Base-by-base conservation (phyloP, 2,329 filamentous ascomycete genomes). In the Neurospora sp. region DNA sequence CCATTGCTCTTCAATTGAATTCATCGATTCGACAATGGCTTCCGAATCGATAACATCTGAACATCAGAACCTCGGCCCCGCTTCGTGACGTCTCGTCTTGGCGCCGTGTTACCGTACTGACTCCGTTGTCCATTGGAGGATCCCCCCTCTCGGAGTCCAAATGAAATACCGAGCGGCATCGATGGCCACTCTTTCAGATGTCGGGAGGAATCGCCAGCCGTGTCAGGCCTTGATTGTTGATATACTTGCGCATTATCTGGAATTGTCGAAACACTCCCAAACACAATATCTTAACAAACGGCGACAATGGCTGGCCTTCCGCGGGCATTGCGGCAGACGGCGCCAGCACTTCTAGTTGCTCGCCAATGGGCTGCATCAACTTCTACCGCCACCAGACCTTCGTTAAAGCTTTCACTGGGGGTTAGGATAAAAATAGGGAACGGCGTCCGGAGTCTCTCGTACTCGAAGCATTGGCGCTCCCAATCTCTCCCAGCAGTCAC, bases 391-490 rank as follows among this genome's bases (percentile, higher is more conserved):
- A 4, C 52, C 13, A 33, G 23, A 33, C 6, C 52, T 33, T 62
- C 52, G 52, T 58, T 33, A 33, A 62, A 10, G 4, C 23, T n/a
- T 15, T 46, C 33, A 0, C n/a, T 23, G 8, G 28, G 38, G 5
- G 38, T 46, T 23, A 66, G 33, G 46, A 19, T 66, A 15, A 19
- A 58, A 19, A 11, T 8, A 38, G 6, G 13, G 0, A 2, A 17
- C 13, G 38, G 28, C 28, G 10, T n/a, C 1, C 67, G 72, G n/a
- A 66, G 3, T 11, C 73, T 76, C 28, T 76, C 75, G 5, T 66
- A 71, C 28, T 73, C 75, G 6, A 67, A 66, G 28, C 58, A 68
- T 67, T 73, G 72, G 72, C 70, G 73, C 38, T 73, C 72, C 1
- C 70, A 67, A 2, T 68, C 67, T 0, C 36, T 67, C 1, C 71